Evolutionary conservation across 1,139 yeast genomes (phyloP), one percentile per base, ranked within the genome.

Genomic region (Saccharomycopsis crataegensis): DNA sequence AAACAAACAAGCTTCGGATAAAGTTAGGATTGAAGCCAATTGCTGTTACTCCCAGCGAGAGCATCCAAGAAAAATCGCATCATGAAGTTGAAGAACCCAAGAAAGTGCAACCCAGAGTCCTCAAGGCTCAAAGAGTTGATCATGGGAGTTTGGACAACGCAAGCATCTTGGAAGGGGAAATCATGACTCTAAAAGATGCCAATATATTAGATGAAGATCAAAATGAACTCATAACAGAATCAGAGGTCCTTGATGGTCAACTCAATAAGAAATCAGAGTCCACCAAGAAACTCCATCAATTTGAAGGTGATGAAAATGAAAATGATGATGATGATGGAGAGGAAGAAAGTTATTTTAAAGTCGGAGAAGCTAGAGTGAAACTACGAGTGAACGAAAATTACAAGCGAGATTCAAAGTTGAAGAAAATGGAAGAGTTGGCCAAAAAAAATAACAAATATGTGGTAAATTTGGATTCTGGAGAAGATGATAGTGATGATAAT

Each of bases 161-260:
- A 3, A 71, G 68, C 45, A 76, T 82, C 8, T 75, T 73, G 0
- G 71, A 71, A n/a, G 79, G 78, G 22, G 78, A 79, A 0, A 72
- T 86, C 1, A 69, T 89, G 52, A 86, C 93, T 0, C 69, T 88
- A 48, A 78, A 83, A 54, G 96, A 89, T 58, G 65, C 71, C 1
- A 71, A 72, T 6, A 68, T 86, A 2, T 61, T 79, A 32, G 82
- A 75, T 42, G 78, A 70, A 42, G 53, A 46, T 44, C 78, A 80
- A 56, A 75, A 71, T 37, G 72, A 62, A 32, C 61, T 82, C 48
- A 62, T 67, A 0, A 70, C 69, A 37, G 66, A 70, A 49, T 61
- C 43, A 38, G 53, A 68, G 16, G 64, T 61, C 46, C 56, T 71
- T 4, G 64, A 70, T 48, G 64, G 67, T 51, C 64, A 62, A 32